These are phyloP conservation scores for Clarireedia sp. DNA, from an alignment of 2,329 filamentous ascomycete genomes.

Conservation along the genomic window DNA sequence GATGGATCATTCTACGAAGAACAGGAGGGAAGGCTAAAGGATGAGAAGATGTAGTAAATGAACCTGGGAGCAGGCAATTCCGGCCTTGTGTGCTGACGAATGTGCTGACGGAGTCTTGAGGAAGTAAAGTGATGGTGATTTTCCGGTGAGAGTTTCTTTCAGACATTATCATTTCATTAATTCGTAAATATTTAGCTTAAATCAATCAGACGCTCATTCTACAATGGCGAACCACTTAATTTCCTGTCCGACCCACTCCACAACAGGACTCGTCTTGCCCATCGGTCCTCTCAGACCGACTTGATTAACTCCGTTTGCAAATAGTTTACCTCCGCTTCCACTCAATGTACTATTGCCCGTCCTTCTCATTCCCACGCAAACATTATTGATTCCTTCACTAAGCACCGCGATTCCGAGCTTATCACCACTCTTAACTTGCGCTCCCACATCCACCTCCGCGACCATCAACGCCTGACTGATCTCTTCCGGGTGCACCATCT, in stretches of 20 bases:
- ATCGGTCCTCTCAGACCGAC: not conserved
- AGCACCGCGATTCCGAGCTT: slow-evolving; percentile 17
- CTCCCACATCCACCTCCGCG: slow-evolving; percentile 8
- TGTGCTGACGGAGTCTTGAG: too few species aligned
- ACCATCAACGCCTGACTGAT: slow-evolving; percentile 11
- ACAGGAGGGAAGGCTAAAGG: too few species aligned
- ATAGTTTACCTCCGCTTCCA: slow-evolving; percentile 11
- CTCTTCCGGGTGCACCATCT: slow-evolving; percentile 1
- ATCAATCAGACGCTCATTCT: not conserved
- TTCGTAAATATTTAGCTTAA: too few species aligned
- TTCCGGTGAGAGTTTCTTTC: too few species aligned
- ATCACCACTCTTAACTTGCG: slow-evolving; percentile 10
- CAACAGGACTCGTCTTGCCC: not conserved
- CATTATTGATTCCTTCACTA: slow-evolving; percentile 12
- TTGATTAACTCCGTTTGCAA: slow-evolving; percentile 14
- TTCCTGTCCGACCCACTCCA: not conserved
- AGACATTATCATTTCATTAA: too few species aligned
- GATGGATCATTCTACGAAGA: too few species aligned
- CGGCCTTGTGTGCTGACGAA: too few species aligned
- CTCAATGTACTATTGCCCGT: not conserved
- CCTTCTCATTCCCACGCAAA: slow-evolving; percentile 13
- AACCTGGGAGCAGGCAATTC: too few species aligned
- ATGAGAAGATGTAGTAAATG: too few species aligned
- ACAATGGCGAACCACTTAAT: slow-evolving; percentile 1
- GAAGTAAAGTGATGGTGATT: too few species aligned